These are phyloP conservation scores for Taphrina confusa DNA, from an alignment of 1,139 yeast genomes.

Conservation along the genomic window DNA sequence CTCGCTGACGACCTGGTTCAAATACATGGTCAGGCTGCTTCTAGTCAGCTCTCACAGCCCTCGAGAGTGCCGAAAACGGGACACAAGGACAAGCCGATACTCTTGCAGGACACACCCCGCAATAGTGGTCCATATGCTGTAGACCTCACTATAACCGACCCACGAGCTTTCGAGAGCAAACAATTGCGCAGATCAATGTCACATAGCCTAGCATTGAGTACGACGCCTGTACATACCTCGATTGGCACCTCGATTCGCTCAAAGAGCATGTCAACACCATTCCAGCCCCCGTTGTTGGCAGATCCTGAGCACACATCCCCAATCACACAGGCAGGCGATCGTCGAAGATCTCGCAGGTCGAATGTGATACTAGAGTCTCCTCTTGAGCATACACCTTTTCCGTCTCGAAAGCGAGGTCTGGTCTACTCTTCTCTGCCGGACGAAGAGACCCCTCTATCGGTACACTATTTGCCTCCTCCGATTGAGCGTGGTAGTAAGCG, in stretches of 20 bases:
- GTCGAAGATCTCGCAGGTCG: conserved; percentile 19
- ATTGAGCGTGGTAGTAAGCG: conserved; percentile 1
- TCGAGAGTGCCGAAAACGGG: not conserved
- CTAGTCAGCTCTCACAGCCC: not conserved
- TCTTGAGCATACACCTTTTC: conserved; percentile 2
- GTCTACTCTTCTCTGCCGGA: not conserved
- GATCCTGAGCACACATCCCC: conserved; percentile 13
- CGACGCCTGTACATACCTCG: conserved; percentile 12
- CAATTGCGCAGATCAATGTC: conserved; percentile 15
- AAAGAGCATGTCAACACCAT: conserved; percentile 8
- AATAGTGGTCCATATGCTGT: not conserved
- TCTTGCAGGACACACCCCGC: not conserved
- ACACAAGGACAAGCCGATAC: conserved; percentile 3
- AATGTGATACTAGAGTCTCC: conserved; percentile 8
- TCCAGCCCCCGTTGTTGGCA: not conserved
- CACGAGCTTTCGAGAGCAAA: not conserved
- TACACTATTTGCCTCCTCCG: not conserved
- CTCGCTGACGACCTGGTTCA: not conserved
- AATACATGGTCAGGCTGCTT: not conserved
- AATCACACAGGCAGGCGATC: conserved; percentile 10
- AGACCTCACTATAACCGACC: not conserved
- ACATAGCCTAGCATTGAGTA: not conserved
- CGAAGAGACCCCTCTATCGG: not conserved
- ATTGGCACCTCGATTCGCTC: conserved; percentile 4
- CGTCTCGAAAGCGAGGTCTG: conserved; percentile 1